phyloP scores from a whole-genome alignment of 164 flowering plant genomes.

The Annona cherimola region DNA sequence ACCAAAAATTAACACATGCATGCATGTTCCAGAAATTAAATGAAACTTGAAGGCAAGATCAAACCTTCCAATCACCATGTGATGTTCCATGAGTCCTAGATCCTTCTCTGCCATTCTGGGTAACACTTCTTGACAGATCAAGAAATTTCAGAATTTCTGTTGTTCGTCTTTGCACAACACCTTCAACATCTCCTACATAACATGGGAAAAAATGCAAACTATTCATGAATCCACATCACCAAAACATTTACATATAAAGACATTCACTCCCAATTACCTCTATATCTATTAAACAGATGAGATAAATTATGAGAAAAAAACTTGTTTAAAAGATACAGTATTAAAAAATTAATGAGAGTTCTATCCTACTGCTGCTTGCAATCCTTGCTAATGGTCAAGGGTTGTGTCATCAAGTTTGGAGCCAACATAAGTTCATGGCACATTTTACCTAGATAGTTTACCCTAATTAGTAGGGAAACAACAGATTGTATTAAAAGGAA shows the following conservation, averaged over 20 bases:
- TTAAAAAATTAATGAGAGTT: too few relatives aligned
- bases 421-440: too few relatives aligned
- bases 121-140: conserved; percentile 61
- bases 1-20: background rate
- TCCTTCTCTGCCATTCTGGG: too few relatives aligned
- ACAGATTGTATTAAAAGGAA: too few relatives aligned
- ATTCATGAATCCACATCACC: background rate
- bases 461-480: too few relatives aligned
- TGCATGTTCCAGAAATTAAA: background rate
- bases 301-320: too few relatives aligned
- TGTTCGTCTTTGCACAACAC: conserved; percentile 35
- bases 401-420: too few relatives aligned
- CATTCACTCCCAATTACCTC: background rate
- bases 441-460: too few relatives aligned
- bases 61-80: conserved; percentile 72
- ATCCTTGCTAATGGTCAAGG: too few relatives aligned
- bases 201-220: background rate
- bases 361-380: too few relatives aligned
- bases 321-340: too few relatives aligned
- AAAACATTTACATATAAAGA: too few relatives aligned
- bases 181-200: conserved; percentile 34
- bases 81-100: conserved; percentile 23
- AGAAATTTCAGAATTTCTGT: conserved; percentile 45
- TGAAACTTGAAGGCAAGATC: conserved; percentile 2
- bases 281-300: background rate